Conservation (phyloP, 805 yeast species). For the Ogataea methanolica region DNA sequence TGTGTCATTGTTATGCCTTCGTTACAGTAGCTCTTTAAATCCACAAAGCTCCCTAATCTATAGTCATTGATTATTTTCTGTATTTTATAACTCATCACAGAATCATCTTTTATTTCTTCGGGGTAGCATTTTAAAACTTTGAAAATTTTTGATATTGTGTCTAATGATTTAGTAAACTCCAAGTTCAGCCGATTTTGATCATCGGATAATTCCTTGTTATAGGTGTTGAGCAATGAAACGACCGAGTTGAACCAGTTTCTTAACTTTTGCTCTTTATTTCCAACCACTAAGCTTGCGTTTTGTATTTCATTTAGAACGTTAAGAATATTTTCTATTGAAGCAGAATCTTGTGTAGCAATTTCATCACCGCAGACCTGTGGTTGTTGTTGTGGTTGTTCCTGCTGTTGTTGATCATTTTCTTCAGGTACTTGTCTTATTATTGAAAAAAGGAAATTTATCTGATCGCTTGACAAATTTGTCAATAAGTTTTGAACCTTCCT, state of each 20-base stretch:
- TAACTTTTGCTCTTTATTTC: constrained; percentile 9
- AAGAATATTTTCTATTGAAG: constrained; percentile 6
- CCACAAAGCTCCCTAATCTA: constrained; percentile 10
- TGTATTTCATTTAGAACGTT: constrained; percentile 10
- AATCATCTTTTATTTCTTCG: constrained; percentile 11
- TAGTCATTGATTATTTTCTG: constrained; percentile 20
- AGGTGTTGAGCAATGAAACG: constrained; percentile 1
- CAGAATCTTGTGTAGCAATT: background rate
- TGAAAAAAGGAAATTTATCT: constrained; percentile 8
- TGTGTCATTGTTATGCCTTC: constrained; percentile 20
- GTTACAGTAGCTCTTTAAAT: constrained; percentile 18
- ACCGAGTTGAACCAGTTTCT: constrained; percentile 12
- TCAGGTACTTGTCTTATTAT: constrained; percentile 3
- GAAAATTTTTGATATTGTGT: constrained; percentile 23
- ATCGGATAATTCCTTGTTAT: constrained; percentile 8
- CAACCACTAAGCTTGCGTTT: constrained; percentile 7
- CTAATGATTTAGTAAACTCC: constrained; percentile 23
- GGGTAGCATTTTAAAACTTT: constrained; percentile 10
- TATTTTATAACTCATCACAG: constrained; percentile 14
- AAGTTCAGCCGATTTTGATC: constrained; percentile 13
- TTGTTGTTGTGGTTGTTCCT: background rate
- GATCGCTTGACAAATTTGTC: constrained; percentile 9
- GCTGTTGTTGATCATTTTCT: background rate
- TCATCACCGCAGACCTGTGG: background rate
- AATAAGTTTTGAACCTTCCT: constrained; percentile 2